Conservation (phyloP, 805 yeast genomes). For the Wickerhamiella allomyrinae region DNA sequence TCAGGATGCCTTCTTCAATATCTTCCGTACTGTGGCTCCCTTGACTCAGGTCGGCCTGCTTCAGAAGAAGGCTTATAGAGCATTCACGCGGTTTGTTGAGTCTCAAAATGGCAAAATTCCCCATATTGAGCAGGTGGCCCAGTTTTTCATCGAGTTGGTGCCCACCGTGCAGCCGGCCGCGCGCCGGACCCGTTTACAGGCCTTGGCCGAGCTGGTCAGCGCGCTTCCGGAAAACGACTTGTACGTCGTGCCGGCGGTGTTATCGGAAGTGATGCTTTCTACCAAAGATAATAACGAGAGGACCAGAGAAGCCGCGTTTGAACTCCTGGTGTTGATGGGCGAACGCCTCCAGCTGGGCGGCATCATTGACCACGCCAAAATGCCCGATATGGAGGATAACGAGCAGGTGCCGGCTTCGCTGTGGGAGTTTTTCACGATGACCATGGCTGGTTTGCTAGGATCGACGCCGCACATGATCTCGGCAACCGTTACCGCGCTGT, state of each 20-base stretch:
- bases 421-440: slow-evolving; percentile 79
- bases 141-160: slow-evolving; percentile 35
- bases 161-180: slow-evolving; percentile 50
- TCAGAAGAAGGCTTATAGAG: slow-evolving; percentile 79
- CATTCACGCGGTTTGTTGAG: slow-evolving; percentile 51
- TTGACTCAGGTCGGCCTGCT: slow-evolving; percentile 40
- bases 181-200: slow-evolving; percentile 62
- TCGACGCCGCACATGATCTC: slow-evolving; percentile 90
- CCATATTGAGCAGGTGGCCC: slow-evolving; percentile 35
- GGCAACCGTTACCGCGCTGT: slow-evolving; percentile 84
- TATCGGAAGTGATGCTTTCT: slow-evolving; percentile 78
- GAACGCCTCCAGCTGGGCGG: slow-evolving; percentile 56
- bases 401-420: slow-evolving; percentile 57
- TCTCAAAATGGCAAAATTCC: slow-evolving; percentile 45
- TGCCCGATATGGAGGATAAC: slow-evolving; percentile 52
- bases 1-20: slow-evolving; percentile 11
- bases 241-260: slow-evolving; percentile 62
- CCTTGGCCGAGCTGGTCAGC: slow-evolving; percentile 46
- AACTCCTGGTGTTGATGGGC: slow-evolving; percentile 67
- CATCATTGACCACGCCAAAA: slow-evolving; percentile 43
- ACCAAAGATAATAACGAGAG: slow-evolving; percentile 91
- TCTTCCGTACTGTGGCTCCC: slow-evolving; percentile 13
- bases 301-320: slow-evolving; percentile 69
- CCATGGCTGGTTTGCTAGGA: slow-evolving; percentile 92
- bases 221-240: slow-evolving; percentile 50